phyloP scores from a whole-genome alignment of 1,284 basidiomycete genomes.

The Cryptococcus hybrid region DNA sequence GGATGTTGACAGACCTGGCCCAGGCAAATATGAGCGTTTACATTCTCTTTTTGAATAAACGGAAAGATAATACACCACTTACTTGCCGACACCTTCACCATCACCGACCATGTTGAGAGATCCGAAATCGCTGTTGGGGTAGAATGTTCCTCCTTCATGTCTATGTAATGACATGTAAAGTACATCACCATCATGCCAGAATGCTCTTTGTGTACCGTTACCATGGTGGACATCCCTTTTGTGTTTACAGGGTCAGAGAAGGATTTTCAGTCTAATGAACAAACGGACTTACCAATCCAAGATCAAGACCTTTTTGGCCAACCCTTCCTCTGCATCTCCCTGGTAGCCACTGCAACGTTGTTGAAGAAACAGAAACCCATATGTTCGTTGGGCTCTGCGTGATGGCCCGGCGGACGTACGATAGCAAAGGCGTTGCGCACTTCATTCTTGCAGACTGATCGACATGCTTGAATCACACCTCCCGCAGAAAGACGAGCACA shows the following conservation, averaged over 20 bases:
- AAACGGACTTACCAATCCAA: conserved; percentile 79
- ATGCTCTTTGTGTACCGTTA: conserved; percentile 95
- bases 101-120: conserved; percentile 80
- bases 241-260: conserved; percentile 2
- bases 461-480: conserved; percentile 86
- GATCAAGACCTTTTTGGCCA: conserved; percentile 79
- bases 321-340: conserved; percentile 69
- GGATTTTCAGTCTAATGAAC: neutral
- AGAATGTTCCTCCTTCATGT: conserved; percentile 87
- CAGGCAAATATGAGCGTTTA: neutral
- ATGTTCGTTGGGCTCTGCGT: conserved; percentile 94
- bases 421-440: conserved; percentile 91
- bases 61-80: conserved; percentile 46
- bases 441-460: conserved; percentile 77
- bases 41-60: neutral
- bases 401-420: conserved; percentile 95
- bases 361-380: conserved; percentile 99
- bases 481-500: conserved; percentile 89
- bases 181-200: conserved; percentile 85
- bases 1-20: conserved; percentile 84
- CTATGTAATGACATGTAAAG: conserved; percentile 97
- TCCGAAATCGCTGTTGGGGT: conserved; percentile 89
- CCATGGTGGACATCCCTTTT: conserved; percentile 97
- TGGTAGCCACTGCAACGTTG: conserved; percentile 91
- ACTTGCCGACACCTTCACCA: conserved; percentile 79